Percentiles rank a stretch among this genome's conserved stretches.
Evolutionary conservation across 2,329 filamentous ascomycete species (phyloP).

Genomic region (Rhynchosporium agropyri): DNA sequence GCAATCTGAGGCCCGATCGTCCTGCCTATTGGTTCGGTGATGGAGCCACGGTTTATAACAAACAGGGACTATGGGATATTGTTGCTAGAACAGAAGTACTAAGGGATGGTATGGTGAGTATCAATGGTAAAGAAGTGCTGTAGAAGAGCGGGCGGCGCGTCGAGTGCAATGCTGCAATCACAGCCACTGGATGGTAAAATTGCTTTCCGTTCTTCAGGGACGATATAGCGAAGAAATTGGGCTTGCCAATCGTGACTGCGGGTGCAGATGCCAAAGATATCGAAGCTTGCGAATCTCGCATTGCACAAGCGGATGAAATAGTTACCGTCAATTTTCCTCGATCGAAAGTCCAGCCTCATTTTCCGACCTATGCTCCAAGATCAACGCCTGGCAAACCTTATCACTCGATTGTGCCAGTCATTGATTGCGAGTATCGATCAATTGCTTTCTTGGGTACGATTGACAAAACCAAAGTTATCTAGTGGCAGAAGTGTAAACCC

Average conservation of each 20-base stretch:
- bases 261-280: slow-evolving; percentile 28
- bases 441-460: slow-evolving; percentile 18
- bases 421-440: slow-evolving; percentile 4
- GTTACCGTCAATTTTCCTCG: slow-evolving; percentile 35
- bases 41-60: slow-evolving; percentile 14
- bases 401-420: slow-evolving; percentile 12
- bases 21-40: slow-evolving; percentile 17
- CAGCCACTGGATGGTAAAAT: slow-evolving; percentile 33
- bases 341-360: slow-evolving; percentile 31
- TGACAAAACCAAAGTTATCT: slow-evolving; percentile 12
- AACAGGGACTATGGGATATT: slow-evolving; percentile 17
- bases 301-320: slow-evolving; percentile 31
- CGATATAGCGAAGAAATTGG: slow-evolving; percentile 12
- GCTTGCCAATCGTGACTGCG: slow-evolving; percentile 11
- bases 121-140: slow-evolving; percentile 7
- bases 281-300: slow-evolving; percentile 31
- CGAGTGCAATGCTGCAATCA: slow-evolving; percentile 20
- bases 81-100: slow-evolving; percentile 2
- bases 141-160: slow-evolving; percentile 17
- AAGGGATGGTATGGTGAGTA: slow-evolving; percentile 14
- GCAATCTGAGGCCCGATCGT: slow-evolving; percentile 6
- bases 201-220: slow-evolving; percentile 30
- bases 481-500: slow-evolving; percentile 23
- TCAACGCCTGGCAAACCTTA: slow-evolving; percentile 18
- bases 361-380: slow-evolving; percentile 4